These are phyloP conservation scores for Talaromyces islandicus DNA, from an alignment of 2,329 filamentous ascomycete species.

Conservation along the genomic window DNA sequence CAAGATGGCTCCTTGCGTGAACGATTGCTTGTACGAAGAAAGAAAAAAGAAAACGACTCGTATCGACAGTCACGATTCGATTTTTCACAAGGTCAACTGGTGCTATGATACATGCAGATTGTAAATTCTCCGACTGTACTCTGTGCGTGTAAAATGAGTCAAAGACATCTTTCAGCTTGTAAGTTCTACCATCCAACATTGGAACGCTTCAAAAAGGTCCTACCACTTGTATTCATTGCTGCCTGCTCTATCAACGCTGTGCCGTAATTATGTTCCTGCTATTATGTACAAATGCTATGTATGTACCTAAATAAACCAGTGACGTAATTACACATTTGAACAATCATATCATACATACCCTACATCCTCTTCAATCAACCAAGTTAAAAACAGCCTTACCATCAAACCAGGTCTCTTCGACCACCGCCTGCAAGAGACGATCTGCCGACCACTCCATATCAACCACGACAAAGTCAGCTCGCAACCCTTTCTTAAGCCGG, in stretches of 20 bases:
- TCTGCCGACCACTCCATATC: slow-evolving; percentile 38
- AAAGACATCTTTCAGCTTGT: background rate
- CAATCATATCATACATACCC: background rate
- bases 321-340: background rate
- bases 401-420: slow-evolving; percentile 42
- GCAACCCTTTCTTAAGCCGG: slow-evolving; percentile 31
- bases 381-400: slow-evolving; percentile 27
- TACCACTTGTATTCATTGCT: background rate
- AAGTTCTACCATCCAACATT: background rate
- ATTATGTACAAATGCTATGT: background rate
- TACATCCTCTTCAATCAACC: background rate
- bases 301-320: background rate
- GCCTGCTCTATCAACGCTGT: background rate
- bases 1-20: background rate
- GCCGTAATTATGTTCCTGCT: too few relatives aligned
- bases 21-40: too few relatives aligned
- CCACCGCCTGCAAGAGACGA: slow-evolving; percentile 34
- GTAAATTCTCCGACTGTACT: background rate
- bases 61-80: background rate
- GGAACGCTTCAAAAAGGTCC: too few relatives aligned
- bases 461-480: slow-evolving; percentile 42
- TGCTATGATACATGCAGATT: background rate
- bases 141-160: too few relatives aligned
- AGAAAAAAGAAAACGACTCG: background rate
- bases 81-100: background rate